Evolutionary conservation across 2,329 filamentous ascomycete species (phyloP), one percentile per base, ranked within the genome.

Genomic region (Penicillium sp.): DNA sequence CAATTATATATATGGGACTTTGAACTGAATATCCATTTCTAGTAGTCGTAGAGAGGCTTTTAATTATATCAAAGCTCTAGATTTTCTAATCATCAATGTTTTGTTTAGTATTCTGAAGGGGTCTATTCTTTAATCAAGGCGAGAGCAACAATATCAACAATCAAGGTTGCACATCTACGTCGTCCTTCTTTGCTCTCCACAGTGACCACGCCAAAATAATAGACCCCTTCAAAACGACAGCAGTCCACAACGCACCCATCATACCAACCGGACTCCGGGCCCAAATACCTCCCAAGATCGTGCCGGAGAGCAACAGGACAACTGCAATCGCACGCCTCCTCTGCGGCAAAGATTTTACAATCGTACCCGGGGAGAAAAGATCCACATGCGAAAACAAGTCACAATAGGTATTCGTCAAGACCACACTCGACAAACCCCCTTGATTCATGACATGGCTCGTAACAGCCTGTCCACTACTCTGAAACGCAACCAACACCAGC

Each of bases 331-430:
- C 65, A 47, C 83, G 73, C 50, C 80, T 72, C 66, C 83, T 82
- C 49, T 83, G 71, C 66, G 84, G 81, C 0, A 76, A 68, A 56
- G 83, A 81, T 1, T 69, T 65, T 1, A 20, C n/a, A 3, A 49
- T 16, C 0, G 53, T 47, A 2, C 2, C 5, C 12, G 69, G 59
- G 1, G 74, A 59, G 4, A 83, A 69, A n/a, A 85, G 59, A 8
- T 77, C 74, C 9, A 78, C 73, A 64, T 91, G 88, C 1, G 85
- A 88, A 63, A 90, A 90, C 20, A 93, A 67, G 68, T 93, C 90
- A 67, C 88, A 91, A 74, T 92, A 93, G 60, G 90, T 85, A 67
- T 87, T 91, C 1, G 90, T 93, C 58, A 94, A 72, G 3, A 92
- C 90, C 16, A 91, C 89, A 56, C 53, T 91, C 0, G 89, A 91